These are phyloP conservation scores for Medicago lupulina DNA, from an alignment of 306 rosid species.

Conservation along the genomic window DNA sequence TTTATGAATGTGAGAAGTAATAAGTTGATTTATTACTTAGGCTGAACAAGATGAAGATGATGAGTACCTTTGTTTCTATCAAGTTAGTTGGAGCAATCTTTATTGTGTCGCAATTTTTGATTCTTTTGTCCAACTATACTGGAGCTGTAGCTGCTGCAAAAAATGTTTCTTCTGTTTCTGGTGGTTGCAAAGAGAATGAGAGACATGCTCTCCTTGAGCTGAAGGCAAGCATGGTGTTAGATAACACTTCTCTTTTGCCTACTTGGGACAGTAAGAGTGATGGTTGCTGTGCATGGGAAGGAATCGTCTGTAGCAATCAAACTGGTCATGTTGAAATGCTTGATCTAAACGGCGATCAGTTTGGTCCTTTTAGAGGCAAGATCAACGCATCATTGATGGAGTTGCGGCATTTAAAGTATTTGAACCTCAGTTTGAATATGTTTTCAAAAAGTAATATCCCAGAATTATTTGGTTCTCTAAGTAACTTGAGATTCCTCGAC, in stretches of 20 bases:
- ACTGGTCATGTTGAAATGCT: slow-evolving; percentile 4
- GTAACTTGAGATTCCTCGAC: slow-evolving; percentile 19
- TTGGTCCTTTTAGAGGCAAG: background rate
- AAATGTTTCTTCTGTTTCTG: background rate
- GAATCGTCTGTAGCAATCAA: background rate
- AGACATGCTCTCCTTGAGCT: slow-evolving; percentile 5
- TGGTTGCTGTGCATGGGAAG: slow-evolving; percentile 20
- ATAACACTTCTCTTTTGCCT: background rate
- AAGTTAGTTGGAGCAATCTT: background rate
- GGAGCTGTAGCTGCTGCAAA: background rate
- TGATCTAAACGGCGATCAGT: background rate
- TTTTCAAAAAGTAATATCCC: background rate
- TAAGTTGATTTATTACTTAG: background rate
- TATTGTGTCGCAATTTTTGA: background rate
- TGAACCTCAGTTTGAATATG: slow-evolving; percentile 5
- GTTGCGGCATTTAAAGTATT: background rate
- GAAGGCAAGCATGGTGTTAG: background rate
- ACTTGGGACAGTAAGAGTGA: background rate
- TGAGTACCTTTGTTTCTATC: background rate
- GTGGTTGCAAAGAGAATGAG: slow-evolving; percentile 22
- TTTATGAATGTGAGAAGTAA: background rate
- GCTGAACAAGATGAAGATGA: background rate
- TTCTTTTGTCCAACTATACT: background rate
- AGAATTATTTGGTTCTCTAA: background rate
- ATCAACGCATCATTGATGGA: background rate